Percentiles rank a stretch among this genome's conserved stretches.
Evolutionary conservation across 345 rosid species (phyloP).

Genomic region (Syzygium jambos): DNA sequence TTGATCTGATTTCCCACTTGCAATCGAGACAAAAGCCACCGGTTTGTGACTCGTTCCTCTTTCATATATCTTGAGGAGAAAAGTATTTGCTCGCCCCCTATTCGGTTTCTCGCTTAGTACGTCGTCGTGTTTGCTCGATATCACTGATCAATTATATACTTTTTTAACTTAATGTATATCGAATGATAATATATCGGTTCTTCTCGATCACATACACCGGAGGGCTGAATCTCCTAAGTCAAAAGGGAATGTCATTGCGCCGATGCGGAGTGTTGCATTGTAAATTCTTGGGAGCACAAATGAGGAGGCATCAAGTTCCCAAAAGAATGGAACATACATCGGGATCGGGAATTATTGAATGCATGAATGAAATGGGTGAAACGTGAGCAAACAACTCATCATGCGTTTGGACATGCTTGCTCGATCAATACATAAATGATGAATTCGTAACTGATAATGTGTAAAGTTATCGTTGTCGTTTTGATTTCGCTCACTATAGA

Average conservation of each 20-base stretch:
- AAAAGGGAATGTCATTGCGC: neutral
- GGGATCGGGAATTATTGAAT: neutral
- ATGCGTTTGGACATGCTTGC: neutral
- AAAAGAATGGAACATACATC: neutral
- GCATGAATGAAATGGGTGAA: no score
- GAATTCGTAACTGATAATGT: no score
- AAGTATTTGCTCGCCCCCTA: neutral
- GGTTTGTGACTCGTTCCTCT: neutral
- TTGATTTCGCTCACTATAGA: neutral
- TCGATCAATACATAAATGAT: neutral
- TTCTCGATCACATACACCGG: neutral
- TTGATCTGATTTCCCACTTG: neutral
- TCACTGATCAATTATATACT: no score
- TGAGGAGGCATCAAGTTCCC: neutral
- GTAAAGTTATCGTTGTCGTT: neutral
- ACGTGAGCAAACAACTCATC: neutral
- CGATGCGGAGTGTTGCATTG: neutral
- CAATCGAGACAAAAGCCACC: neutral
- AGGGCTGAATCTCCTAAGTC: neutral
- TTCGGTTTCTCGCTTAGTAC: no score
- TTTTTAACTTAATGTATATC: no score
- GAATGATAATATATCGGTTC: no score
- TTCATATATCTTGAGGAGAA: neutral
- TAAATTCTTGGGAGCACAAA: neutral
- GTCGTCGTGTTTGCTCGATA: no score